Evolutionary conservation across 371 early-diverging fungal species (phyloP).

Genomic region (Cokeromyces recurvatus): DNA sequence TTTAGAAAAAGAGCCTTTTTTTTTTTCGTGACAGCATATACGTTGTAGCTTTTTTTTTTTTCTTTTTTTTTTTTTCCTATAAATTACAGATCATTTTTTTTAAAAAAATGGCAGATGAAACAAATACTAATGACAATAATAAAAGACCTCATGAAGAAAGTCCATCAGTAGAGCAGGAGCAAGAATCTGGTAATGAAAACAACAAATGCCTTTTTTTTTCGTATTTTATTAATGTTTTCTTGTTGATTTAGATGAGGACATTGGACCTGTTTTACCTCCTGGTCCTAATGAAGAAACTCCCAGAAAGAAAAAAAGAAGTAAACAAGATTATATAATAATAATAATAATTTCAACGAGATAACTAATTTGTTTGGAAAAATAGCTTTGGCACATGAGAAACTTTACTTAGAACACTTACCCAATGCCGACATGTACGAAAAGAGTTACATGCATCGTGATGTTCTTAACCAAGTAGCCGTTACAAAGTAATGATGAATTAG

Average conservation of each 20-base stretch:
- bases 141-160: conserved; percentile 19
- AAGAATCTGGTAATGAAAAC: conserved; percentile 13
- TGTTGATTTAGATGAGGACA: conserved; percentile 23
- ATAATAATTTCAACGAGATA: too few relatives aligned
- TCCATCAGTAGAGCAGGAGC: neutral
- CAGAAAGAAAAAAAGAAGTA: conserved; percentile 40
- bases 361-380: neutral
- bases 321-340: too few relatives aligned
- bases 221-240: neutral
- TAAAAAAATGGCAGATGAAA: conserved; percentile 23
- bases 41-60: too few relatives aligned
- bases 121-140: conserved; percentile 16
- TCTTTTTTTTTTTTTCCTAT: too few relatives aligned
- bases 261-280: conserved; percentile 42
- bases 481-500: conserved; percentile 61
- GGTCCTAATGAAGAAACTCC: conserved; percentile 19
- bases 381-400: conserved; percentile 71
- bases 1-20: too few relatives aligned
- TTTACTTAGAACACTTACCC: conserved; percentile 76
- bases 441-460: conserved; percentile 94
- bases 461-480: conserved; percentile 70
- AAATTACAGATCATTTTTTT: too few relatives aligned
- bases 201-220: neutral
- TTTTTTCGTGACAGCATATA: too few relatives aligned
- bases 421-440: conserved; percentile 86